Conservation (phyloP, 31 red algal genomes). For the Asparagopsis taxiformis region DNA sequence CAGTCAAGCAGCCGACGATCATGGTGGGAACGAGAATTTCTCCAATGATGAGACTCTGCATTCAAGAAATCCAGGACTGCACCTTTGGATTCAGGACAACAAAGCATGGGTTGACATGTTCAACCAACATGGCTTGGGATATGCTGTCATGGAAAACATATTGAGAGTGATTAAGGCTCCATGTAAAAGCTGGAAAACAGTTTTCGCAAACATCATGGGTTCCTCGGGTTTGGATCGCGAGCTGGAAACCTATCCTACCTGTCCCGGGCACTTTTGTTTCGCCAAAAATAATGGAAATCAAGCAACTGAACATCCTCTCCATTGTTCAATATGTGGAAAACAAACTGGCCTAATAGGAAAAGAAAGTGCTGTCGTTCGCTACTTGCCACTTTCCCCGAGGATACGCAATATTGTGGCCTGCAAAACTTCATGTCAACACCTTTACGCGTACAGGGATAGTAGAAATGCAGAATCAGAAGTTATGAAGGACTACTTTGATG, state of each 20-base stretch:
- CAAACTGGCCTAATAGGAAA: no score
- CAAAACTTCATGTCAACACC: not conserved
- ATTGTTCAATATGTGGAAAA: no score
- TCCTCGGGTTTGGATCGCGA: not conserved
- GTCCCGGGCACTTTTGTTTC: constrained; percentile 17
- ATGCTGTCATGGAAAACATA: constrained; percentile 16
- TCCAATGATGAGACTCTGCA: no score
- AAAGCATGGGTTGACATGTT: not conserved
- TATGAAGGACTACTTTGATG: constrained; percentile 14
- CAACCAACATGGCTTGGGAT: not conserved
- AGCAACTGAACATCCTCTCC: no score
- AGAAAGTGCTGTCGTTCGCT: no score
- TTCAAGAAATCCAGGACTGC: no score
- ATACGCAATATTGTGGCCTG: not conserved
- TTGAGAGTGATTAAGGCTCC: constrained; percentile 1
- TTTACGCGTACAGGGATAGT: constrained; percentile 17
- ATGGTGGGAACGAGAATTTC: no score
- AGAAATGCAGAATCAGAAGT: not conserved
- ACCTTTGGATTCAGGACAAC: not conserved
- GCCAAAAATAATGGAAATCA: not conserved
- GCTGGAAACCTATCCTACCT: not conserved
- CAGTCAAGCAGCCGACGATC: no score
- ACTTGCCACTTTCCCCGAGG: constrained; percentile 8
- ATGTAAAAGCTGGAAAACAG: constrained; percentile 15
- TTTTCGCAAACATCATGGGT: not conserved